Conservation (phyloP, 768 basidiomycete genomes). For the Cystobasidium tubakii region DNA sequence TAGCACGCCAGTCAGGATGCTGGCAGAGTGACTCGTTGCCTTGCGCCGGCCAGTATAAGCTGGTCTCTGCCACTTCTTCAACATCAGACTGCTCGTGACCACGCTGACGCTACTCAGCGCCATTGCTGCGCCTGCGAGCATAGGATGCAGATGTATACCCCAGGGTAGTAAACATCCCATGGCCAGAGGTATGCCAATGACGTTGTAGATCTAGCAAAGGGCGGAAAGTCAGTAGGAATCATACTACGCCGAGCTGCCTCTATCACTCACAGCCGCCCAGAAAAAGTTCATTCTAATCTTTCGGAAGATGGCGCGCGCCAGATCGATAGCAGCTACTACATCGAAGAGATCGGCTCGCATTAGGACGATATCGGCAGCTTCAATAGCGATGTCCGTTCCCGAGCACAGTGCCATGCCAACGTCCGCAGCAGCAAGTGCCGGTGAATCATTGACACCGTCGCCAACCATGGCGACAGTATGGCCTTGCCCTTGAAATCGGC, state of each 20-base stretch:
- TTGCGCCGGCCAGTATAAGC: too few relatives aligned
- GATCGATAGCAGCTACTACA: constrained; percentile 90
- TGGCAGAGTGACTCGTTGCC: background rate
- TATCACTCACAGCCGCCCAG: constrained; percentile 73
- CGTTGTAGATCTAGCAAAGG: constrained; percentile 40
- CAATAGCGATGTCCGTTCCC: constrained; percentile 93
- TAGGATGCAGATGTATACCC: constrained; percentile 88
- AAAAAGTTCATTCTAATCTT: constrained; percentile 87
- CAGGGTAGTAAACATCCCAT: constrained; percentile 94
- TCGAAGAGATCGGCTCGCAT: constrained; percentile 96
- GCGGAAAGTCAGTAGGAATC: background rate
- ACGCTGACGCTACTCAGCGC: constrained; percentile 95
- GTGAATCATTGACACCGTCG: constrained; percentile 98
- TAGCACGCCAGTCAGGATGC: background rate
- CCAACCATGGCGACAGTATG: constrained; percentile 84
- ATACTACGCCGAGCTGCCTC: constrained; percentile 52
- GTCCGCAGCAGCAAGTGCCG: constrained; percentile 88
- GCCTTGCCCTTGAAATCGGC: constrained; percentile 66
- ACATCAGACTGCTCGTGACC: constrained; percentile 76
- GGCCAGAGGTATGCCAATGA: constrained; percentile 71
- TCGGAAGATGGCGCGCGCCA: constrained; percentile 77
- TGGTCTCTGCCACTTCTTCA: constrained; percentile 78
- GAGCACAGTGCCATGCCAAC: constrained; percentile 94
- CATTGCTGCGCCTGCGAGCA: constrained; percentile 99
- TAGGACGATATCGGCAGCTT: constrained; percentile 95